phyloP scores from a whole-genome alignment of 208 protist genomes.

The Trypanosoma scelopori region DNA sequence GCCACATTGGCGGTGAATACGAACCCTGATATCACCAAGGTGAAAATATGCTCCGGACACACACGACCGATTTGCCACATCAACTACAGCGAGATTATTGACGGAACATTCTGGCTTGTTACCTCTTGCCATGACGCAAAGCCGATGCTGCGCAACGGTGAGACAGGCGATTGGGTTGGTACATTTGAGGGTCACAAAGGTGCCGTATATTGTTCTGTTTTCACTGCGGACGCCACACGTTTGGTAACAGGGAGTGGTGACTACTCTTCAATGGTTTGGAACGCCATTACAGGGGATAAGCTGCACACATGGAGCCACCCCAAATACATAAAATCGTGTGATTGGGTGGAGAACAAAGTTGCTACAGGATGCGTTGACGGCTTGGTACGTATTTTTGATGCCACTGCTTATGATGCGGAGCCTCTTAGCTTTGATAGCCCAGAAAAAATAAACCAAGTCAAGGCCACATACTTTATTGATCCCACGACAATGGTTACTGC shows the following conservation, averaged over 20 bases:
- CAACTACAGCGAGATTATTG: slow-evolving; percentile 90
- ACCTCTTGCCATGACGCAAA: slow-evolving; percentile 91
- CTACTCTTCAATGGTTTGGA: slow-evolving; percentile 94
- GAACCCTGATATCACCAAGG: slow-evolving; percentile 47
- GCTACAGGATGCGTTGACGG: slow-evolving; percentile 91
- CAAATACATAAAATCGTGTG: slow-evolving; percentile 95
- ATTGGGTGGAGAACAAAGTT: slow-evolving; percentile 86
- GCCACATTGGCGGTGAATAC: not conserved
- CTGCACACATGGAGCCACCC: slow-evolving; percentile 89
- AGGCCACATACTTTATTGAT: slow-evolving; percentile 86
- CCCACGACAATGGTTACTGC: slow-evolving; percentile 84
- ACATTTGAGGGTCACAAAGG: slow-evolving; percentile 96
- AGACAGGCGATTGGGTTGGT: slow-evolving; percentile 96
- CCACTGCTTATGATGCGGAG: slow-evolving; percentile 73
- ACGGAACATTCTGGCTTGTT: slow-evolving; percentile 92
- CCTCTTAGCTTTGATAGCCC: slow-evolving; percentile 67
- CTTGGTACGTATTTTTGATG: slow-evolving; percentile 91
- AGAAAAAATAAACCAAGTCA: slow-evolving; percentile 68
- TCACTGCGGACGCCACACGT: slow-evolving; percentile 83
- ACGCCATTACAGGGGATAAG: slow-evolving; percentile 89
- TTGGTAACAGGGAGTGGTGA: slow-evolving; percentile 93
- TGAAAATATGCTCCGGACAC: slow-evolving; percentile 92
- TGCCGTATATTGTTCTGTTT: slow-evolving; percentile 91
- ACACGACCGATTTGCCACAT: slow-evolving; percentile 91
- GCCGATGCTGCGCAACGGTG: slow-evolving; percentile 93